phyloP scores from a whole-genome alignment of 2,329 filamentous ascomycete genomes.

The Capronia epimyces region DNA sequence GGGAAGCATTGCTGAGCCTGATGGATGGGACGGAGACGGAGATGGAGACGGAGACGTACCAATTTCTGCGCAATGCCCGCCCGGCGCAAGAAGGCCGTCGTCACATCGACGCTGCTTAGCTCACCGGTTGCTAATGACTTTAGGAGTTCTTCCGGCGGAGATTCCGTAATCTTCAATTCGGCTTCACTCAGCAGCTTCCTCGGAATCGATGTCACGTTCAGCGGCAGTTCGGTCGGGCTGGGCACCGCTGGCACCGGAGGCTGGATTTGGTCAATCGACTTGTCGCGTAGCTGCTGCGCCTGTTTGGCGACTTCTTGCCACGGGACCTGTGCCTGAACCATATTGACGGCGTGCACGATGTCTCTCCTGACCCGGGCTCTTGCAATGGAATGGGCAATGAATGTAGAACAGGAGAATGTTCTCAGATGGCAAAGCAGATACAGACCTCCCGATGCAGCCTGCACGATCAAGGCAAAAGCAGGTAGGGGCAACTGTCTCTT shows the following conservation, averaged over 20 bases:
- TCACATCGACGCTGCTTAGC: slow-evolving; percentile 35
- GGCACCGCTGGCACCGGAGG: slow-evolving; percentile 20
- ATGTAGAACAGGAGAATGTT: too few species aligned
- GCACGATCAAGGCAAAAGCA: neutral
- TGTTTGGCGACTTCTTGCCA: slow-evolving; percentile 25
- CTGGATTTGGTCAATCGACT: slow-evolving; percentile 25
- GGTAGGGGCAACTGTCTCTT: neutral
- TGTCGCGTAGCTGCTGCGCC: slow-evolving; percentile 22
- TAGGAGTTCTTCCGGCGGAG: slow-evolving; percentile 40
- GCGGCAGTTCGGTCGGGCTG: slow-evolving; percentile 14
- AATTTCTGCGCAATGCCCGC: slow-evolving; percentile 44
- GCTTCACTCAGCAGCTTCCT: slow-evolving; percentile 42
- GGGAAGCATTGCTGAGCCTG: neutral
- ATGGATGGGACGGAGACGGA: neutral
- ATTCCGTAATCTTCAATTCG: slow-evolving; percentile 49
- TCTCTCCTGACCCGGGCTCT: neutral
- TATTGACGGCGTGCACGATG: slow-evolving; percentile 1
- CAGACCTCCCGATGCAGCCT: neutral
- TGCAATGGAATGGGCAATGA: neutral
- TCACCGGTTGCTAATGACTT: slow-evolving; percentile 41
- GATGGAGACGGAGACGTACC: slow-evolving; percentile 1
- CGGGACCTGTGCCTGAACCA: neutral
- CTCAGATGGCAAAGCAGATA: too few species aligned
- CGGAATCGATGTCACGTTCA: slow-evolving; percentile 42
- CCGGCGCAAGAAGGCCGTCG: slow-evolving; percentile 48